A percentile compares a stretch with the other conserved stretches of the same genome.
Conservation (phyloP, 768 basidiomycete genomes). For the Nevesoporus exiguus region DNA sequence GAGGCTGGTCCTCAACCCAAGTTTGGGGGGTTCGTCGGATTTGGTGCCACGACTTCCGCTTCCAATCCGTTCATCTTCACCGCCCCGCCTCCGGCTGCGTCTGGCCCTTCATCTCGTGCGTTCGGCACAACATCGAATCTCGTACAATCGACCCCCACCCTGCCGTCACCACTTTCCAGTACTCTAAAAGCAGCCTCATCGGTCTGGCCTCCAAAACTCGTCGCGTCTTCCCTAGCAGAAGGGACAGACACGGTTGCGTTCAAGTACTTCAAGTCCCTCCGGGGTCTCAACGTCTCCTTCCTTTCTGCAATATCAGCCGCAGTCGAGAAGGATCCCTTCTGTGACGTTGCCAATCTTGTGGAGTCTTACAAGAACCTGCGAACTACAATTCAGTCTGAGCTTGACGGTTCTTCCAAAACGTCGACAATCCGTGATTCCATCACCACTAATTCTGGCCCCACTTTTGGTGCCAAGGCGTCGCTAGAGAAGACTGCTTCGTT, state of each 20-base stretch:
- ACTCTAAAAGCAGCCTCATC: background rate
- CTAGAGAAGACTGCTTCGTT: conserved; percentile 20
- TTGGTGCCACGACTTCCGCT: conserved; percentile 37
- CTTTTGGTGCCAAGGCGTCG: conserved; percentile 7
- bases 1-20: conserved; percentile 37
- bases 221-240: conserved; percentile 21
- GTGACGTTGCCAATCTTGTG: conserved; percentile 53
- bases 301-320: conserved; percentile 54
- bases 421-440: conserved; percentile 1
- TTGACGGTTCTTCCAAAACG: conserved; percentile 36
- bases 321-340: conserved; percentile 66
- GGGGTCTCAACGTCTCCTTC: conserved; percentile 70
- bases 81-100: conserved; percentile 23
- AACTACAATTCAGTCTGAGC: conserved; percentile 52
- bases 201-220: conserved; percentile 33
- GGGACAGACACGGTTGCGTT: conserved; percentile 35
- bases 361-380: conserved; percentile 60
- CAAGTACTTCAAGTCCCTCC: conserved; percentile 65
- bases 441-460: conserved; percentile 12
- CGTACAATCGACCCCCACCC: conserved; percentile 13
- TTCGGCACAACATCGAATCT: conserved; percentile 11
- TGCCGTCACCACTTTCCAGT: conserved; percentile 19
- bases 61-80: conserved; percentile 41
- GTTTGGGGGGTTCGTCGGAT: conserved; percentile 52
- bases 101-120: conserved; percentile 9